phyloP scores from a whole-genome alignment of 176 grass and related monocot species.

The Puccinellia tenuiflora region DNA sequence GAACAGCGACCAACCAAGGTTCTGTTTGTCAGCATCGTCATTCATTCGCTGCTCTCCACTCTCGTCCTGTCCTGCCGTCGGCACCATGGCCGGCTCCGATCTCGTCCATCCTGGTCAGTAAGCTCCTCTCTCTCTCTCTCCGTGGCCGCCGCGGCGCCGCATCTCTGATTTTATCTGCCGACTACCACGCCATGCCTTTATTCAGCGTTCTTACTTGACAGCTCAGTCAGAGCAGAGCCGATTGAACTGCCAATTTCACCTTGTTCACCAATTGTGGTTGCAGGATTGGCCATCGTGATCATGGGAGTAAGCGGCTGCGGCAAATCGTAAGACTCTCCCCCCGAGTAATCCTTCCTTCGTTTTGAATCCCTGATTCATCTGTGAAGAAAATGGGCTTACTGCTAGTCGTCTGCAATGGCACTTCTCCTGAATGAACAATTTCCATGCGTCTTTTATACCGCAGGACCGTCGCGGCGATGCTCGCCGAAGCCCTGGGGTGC shows the following conservation, averaged over 20 bases:
- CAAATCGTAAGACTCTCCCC: constrained; percentile 62
- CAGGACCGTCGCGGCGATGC: constrained; percentile 74
- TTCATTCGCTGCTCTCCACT: neutral
- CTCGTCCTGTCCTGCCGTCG: neutral
- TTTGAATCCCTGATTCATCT: neutral
- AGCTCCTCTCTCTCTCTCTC: neutral
- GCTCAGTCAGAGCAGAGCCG: neutral
- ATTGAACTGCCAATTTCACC: neutral
- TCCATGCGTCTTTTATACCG: neutral
- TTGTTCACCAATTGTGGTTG: neutral
- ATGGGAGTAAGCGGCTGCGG: constrained; percentile 92
- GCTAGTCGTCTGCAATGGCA: neutral
- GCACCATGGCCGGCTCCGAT: constrained; percentile 22
- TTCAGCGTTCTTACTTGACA: no score
- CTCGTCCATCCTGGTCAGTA: constrained; percentile 2
- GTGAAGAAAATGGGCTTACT: neutral
- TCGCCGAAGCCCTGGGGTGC: constrained; percentile 49
- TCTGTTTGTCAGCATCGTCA: neutral
- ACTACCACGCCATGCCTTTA: no score
- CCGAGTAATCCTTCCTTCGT: neutral
- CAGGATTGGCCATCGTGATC: constrained; percentile 69
- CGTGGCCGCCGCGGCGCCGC: no score
- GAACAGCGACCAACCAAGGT: neutral
- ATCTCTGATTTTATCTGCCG: no score
- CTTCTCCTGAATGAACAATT: neutral